These are phyloP conservation scores for Pyrenochaeta sp. DNA, from an alignment of 2,329 filamentous ascomycete genomes.

Conservation along the genomic window DNA sequence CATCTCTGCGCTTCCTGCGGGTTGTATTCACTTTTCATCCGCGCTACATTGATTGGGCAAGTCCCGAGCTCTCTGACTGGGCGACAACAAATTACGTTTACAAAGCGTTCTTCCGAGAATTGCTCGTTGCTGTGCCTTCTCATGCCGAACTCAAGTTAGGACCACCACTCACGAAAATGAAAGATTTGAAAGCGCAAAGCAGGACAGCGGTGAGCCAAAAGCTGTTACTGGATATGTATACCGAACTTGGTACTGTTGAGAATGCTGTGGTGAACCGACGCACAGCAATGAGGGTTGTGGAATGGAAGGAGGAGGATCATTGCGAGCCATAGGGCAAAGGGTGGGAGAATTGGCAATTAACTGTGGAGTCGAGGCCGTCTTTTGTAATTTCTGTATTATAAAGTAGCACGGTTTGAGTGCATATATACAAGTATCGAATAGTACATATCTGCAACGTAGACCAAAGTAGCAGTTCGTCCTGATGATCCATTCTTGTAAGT, in stretches of 20 bases:
- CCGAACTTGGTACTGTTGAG: slow-evolving; percentile 15
- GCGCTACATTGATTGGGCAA: slow-evolving; percentile 40
- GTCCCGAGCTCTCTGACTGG: slow-evolving; percentile 32
- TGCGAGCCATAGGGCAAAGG: too few relatives aligned
- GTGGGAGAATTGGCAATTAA: too few relatives aligned
- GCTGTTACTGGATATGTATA: slow-evolving; percentile 31
- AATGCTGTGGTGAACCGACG: slow-evolving; percentile 4
- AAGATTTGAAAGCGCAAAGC: slow-evolving; percentile 24
- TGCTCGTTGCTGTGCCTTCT: slow-evolving; percentile 28
- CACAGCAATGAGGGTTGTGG: not conserved
- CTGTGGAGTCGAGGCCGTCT: too few relatives aligned
- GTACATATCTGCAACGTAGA: too few relatives aligned
- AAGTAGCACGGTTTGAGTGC: too few relatives aligned
- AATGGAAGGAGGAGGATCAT: not conserved
- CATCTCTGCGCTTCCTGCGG: slow-evolving; percentile 27
- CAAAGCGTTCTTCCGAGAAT: slow-evolving; percentile 38
- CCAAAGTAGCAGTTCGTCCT: too few relatives aligned
- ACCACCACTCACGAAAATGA: slow-evolving; percentile 6
- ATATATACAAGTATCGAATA: too few relatives aligned
- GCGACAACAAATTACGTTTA: slow-evolving; percentile 30
- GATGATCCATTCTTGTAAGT: too few relatives aligned
- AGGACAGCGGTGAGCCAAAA: slow-evolving; percentile 10
- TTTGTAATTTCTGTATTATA: too few relatives aligned
- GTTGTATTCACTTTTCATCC: slow-evolving; percentile 37
- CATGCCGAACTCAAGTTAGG: slow-evolving; percentile 29